Evolutionary conservation across 352 stramenopile genomes (phyloP).

Genomic region (Hyaloperonospora brassicae): DNA sequence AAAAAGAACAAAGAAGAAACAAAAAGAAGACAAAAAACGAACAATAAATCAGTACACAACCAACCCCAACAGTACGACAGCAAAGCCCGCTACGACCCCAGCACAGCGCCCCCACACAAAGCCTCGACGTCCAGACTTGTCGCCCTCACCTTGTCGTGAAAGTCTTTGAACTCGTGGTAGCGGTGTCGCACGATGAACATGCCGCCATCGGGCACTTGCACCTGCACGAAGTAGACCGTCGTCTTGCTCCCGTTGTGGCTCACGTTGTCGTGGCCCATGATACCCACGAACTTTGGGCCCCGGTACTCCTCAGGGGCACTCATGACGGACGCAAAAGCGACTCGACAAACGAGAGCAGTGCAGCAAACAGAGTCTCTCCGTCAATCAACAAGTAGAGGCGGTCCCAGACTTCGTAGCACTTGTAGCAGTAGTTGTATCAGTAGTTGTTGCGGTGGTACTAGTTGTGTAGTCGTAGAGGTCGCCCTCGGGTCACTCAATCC

Average conservation of each 20-base stretch:
- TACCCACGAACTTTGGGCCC: slow-evolving; percentile 71
- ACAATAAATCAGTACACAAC: background rate
- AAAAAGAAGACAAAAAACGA: background rate
- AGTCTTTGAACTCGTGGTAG: slow-evolving; percentile 86
- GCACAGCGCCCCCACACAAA: too few relatives aligned
- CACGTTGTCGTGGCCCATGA: slow-evolving; percentile 82
- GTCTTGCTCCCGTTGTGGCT: slow-evolving; percentile 84
- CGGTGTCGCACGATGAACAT: slow-evolving; percentile 80
- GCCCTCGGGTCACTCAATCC: too few relatives aligned
- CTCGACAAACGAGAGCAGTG: too few relatives aligned
- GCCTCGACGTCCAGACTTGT: too few relatives aligned
- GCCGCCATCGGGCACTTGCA: slow-evolving; percentile 51
- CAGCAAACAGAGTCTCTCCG: too few relatives aligned
- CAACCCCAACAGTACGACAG: background rate
- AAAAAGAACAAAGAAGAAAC: background rate
- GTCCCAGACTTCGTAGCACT: too few relatives aligned
- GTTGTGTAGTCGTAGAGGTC: too few relatives aligned
- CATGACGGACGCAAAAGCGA: slow-evolving; percentile 11
- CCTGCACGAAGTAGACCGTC: slow-evolving; percentile 80
- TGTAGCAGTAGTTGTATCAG: too few relatives aligned
- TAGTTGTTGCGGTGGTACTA: too few relatives aligned
- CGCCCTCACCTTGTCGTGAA: slow-evolving; percentile 62
- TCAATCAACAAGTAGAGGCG: too few relatives aligned
- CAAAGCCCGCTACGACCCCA: too few relatives aligned
- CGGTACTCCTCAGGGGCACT: slow-evolving; percentile 39